These are phyloP conservation scores for Puccinia brachypodii DNA, from an alignment of 1,284 basidiomycete genomes.

Conservation along the genomic window DNA sequence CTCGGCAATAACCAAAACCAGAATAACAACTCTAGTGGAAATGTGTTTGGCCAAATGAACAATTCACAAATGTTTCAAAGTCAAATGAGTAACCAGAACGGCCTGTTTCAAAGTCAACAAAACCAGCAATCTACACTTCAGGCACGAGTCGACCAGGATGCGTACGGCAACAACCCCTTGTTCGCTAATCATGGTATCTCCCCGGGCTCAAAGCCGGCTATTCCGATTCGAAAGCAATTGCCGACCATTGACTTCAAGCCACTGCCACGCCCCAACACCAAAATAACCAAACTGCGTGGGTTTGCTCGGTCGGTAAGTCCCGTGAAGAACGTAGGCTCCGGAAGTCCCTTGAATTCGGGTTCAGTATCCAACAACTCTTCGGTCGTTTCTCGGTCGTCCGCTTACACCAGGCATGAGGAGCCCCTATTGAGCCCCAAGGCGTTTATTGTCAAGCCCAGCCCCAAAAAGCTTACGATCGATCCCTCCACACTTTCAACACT, in stretches of 20 bases:
- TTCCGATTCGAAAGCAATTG: constrained; percentile 44
- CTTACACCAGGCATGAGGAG: constrained; percentile 40
- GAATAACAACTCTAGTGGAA: constrained; percentile 46
- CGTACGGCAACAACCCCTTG: constrained; percentile 75
- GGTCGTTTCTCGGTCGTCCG: constrained; percentile 41
- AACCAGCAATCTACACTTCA: constrained; percentile 62
- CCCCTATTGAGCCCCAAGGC: constrained; percentile 46
- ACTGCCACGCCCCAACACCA: constrained; percentile 43
- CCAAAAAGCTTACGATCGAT: constrained; percentile 47
- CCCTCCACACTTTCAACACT: constrained; percentile 37
- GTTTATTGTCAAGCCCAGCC: constrained; percentile 44
- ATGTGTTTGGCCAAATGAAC: constrained; percentile 50
- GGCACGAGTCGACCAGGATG: constrained; percentile 80
- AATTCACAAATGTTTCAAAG: constrained; percentile 10
- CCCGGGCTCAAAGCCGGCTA: constrained; percentile 36
- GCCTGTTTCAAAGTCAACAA: constrained; percentile 47
- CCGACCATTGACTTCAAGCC: constrained; percentile 47
- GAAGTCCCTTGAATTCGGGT: constrained; percentile 17
- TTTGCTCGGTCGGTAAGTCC: constrained; percentile 46
- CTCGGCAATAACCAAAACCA: constrained; percentile 37
- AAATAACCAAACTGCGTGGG: constrained; percentile 44
- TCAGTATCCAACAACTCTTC: constrained; percentile 18
- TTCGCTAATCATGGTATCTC: constrained; percentile 56
- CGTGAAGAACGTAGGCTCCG: constrained; percentile 26
- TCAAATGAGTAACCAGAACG: constrained; percentile 30